Conservation (phyloP, 2,329 filamentous ascomycete species). For the Emmonsia crescens region DNA sequence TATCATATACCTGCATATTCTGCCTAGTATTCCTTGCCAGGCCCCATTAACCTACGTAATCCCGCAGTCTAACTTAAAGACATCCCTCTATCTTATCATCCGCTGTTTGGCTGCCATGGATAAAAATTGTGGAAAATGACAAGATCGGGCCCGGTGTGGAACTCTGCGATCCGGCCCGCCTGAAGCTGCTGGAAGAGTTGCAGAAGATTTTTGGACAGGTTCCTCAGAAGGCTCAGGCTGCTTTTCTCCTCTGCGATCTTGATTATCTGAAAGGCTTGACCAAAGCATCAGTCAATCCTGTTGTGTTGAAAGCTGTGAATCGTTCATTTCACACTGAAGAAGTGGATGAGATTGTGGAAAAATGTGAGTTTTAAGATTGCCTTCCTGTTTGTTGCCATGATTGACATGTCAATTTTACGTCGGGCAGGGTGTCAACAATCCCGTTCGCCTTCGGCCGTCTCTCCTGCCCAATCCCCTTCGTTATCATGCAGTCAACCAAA, state of each 20-base stretch:
- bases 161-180: not conserved
- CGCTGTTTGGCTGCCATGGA: no score
- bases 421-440: not conserved
- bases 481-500: no score
- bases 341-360: not conserved
- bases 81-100: no score
- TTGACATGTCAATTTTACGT: not conserved
- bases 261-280: not conserved
- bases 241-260: slow-evolving; percentile 2
- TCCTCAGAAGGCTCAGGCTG: slow-evolving; percentile 3
- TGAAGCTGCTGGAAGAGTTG: slow-evolving; percentile 2
- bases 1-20: no score
- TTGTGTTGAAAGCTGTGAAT: not conserved
- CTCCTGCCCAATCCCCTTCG: not conserved
- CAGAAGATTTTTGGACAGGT: not conserved
- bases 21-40: no score
- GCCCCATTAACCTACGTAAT: no score
- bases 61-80: no score
- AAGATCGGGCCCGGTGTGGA: slow-evolving; percentile 4
- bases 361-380: not conserved
- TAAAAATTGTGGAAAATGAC: no score
- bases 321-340: not conserved
- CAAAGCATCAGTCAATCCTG: not conserved
- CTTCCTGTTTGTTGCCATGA: not conserved
- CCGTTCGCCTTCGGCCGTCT: not conserved